phyloP scores from a whole-genome alignment of 1,284 basidiomycete species.

The Rhodotorula sp. region DNA sequence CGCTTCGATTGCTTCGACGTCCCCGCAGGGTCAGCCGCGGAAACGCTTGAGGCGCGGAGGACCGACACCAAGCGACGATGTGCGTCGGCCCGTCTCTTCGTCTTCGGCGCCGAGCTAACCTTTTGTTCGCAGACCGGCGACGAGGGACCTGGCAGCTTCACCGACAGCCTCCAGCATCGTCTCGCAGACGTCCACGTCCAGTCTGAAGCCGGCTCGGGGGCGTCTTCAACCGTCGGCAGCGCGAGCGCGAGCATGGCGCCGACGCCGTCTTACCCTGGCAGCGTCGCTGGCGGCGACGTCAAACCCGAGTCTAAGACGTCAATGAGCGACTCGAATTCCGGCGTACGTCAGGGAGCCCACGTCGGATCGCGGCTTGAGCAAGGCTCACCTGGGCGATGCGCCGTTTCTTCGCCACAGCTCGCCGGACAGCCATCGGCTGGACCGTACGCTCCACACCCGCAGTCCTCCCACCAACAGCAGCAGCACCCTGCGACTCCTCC shows the following conservation, averaged over 20 bases:
- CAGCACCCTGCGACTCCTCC: background rate
- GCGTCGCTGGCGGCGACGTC: background rate
- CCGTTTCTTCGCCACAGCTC: background rate
- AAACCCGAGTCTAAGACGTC: no score
- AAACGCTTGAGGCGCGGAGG: constrained; percentile 28
- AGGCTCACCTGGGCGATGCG: no score
- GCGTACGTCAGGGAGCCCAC: no score
- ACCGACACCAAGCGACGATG: constrained; percentile 8
- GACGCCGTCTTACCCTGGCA: constrained; percentile 18
- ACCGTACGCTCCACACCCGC: background rate
- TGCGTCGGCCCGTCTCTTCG: background rate
- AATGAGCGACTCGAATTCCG: no score
- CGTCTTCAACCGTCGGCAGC: constrained; percentile 22
- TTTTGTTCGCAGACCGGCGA: background rate
- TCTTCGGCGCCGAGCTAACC: no score
- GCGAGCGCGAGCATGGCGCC: constrained; percentile 14
- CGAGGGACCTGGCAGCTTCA: constrained; percentile 29
- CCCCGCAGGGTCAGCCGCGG: constrained; percentile 24
- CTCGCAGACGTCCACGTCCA: constrained; percentile 36
- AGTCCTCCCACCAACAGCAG: background rate
- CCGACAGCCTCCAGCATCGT: constrained; percentile 23
- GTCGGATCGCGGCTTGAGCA: no score
- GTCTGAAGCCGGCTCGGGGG: constrained; percentile 23
- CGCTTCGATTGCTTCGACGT: background rate
- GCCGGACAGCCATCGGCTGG: background rate